phyloP scores from a whole-genome alignment of 2,329 filamentous ascomycete genomes.

The Zasmidium cellare region DNA sequence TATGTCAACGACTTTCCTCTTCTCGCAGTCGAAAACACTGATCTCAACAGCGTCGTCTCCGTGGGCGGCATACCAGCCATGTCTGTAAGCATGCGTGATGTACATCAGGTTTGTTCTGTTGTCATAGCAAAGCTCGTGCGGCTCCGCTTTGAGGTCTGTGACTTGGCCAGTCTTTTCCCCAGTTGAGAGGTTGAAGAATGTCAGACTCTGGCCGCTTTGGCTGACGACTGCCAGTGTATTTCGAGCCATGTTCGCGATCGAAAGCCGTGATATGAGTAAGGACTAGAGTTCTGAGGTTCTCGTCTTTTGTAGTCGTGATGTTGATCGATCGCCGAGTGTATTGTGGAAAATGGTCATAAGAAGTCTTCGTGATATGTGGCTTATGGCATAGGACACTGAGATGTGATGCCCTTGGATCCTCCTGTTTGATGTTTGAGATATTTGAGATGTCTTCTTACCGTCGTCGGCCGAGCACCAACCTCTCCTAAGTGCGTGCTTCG shows the following conservation, averaged over 20 bases:
- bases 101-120: constrained; percentile 12
- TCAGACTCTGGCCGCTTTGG: constrained; percentile 12
- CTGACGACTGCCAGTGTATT: constrained; percentile 13
- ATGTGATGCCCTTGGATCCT: no score
- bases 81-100: constrained; percentile 13
- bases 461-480: no score
- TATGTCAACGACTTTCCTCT: constrained; percentile 7
- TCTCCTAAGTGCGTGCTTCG: no score
- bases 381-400: no score
- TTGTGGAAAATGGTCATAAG: no score
- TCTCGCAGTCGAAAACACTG: constrained; percentile 14
- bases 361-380: no score
- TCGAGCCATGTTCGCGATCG: not conserved
- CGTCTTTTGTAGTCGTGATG: no score
- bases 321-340: no score
- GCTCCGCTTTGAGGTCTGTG: constrained; percentile 9
- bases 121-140: constrained; percentile 17
- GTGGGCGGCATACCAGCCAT: constrained; percentile 16
- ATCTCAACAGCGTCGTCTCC: constrained; percentile 6
- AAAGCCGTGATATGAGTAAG: no score
- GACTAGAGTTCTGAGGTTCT: no score
- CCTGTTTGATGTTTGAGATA: no score
- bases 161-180: constrained; percentile 7
- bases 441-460: no score
- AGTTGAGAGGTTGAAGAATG: constrained; percentile 9